phyloP scores from a whole-genome alignment of 139 green algal genomes.

The Auxenochlorella pyrenoidosa region DNA sequence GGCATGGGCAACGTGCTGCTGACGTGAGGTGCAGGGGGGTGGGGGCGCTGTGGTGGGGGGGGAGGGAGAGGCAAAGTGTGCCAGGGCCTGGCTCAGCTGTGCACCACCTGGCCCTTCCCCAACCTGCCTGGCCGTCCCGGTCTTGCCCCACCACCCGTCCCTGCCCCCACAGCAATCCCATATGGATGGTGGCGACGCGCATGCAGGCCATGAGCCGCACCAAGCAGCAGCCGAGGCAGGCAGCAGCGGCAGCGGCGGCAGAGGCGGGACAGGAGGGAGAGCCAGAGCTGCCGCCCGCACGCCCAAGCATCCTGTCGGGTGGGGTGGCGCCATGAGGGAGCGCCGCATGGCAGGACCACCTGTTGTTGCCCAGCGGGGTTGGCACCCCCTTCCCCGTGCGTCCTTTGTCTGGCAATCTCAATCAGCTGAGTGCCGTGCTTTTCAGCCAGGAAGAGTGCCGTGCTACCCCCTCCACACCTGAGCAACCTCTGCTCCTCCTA shows the following conservation, averaged over 20 bases:
- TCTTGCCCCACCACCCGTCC: neutral
- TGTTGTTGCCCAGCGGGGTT: too few relatives aligned
- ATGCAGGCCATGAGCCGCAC: constrained; percentile 74
- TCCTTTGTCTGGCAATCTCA: too few relatives aligned
- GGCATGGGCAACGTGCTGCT: constrained; percentile 87
- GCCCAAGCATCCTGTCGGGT: constrained; percentile 11
- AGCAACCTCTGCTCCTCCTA: neutral
- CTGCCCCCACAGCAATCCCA: constrained; percentile 68
- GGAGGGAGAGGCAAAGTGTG: neutral
- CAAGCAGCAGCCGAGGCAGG: neutral
- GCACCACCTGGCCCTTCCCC: too few relatives aligned
- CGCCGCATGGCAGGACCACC: too few relatives aligned
- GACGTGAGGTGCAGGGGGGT: constrained; percentile 52
- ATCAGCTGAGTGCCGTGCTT: too few relatives aligned
- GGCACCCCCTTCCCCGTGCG: too few relatives aligned
- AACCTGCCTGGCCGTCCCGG: neutral
- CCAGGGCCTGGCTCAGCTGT: too few relatives aligned
- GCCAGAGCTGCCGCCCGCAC: neutral
- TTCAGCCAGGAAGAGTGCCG: neutral
- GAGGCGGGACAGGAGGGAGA: neutral
- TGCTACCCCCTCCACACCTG: neutral
- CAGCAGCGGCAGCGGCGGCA: neutral
- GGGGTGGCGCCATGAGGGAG: too few relatives aligned
- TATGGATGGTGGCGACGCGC: constrained; percentile 91
- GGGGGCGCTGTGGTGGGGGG: neutral